Conservation (phyloP, 2,329 filamentous ascomycete genomes). For the Verticillium tricorpus region DNA sequence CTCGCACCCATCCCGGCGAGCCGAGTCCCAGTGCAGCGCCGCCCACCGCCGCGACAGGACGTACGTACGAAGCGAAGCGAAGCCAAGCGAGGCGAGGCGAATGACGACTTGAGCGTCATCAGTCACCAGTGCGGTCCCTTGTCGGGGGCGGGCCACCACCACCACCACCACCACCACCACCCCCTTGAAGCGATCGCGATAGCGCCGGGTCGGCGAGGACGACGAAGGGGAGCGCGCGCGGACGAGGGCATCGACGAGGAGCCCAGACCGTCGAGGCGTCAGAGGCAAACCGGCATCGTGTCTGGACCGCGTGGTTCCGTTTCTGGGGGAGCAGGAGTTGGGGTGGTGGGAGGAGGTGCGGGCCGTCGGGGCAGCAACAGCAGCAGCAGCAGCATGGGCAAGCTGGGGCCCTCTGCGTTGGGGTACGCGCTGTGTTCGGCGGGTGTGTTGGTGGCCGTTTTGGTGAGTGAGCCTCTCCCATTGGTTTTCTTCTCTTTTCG, state of each 20-base stretch:
- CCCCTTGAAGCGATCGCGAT: background rate
- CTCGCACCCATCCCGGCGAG: background rate
- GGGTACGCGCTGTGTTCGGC: background rate
- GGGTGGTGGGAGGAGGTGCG: background rate
- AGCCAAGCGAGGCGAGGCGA: background rate
- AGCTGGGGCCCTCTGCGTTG: background rate
- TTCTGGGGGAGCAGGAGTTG: background rate
- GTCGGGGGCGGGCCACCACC: background rate
- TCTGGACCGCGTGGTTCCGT: background rate
- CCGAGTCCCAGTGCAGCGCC: background rate
- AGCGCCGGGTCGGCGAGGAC: background rate
- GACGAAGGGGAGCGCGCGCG: background rate
- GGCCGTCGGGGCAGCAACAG: background rate
- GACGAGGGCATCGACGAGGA: background rate
- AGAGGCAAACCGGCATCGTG: background rate
- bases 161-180: background rate
- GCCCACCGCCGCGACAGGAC: background rate
- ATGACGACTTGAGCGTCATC: background rate
- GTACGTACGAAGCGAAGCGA: background rate
- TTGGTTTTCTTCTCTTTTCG: background rate
- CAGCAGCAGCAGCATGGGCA: background rate
- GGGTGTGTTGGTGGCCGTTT: background rate
- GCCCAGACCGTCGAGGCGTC: background rate
- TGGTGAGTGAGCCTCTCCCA: background rate
- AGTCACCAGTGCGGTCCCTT: background rate